A percentile compares a stretch with the other conserved stretches of the same genome.
phyloP scores from a whole-genome alignment of 73 alveolate genomes.

The Paramecium octaurelia region DNA sequence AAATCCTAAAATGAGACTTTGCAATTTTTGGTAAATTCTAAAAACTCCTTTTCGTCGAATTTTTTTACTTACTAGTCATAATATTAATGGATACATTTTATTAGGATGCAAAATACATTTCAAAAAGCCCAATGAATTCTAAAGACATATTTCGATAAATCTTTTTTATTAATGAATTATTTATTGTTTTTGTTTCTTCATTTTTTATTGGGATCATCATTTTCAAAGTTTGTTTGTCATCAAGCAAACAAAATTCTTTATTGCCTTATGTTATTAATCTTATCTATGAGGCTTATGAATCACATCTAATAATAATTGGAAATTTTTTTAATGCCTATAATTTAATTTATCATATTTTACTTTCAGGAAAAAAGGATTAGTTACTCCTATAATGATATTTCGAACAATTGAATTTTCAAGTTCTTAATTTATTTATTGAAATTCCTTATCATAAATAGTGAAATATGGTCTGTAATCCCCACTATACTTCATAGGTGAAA shows the following conservation, averaged over 20 bases:
- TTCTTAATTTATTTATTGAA: constrained; percentile 28
- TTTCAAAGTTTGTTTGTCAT: constrained; percentile 38
- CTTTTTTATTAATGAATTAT: constrained; percentile 52
- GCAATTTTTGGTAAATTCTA: background rate
- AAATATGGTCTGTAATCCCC: constrained; percentile 63
- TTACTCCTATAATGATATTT: constrained; percentile 53
- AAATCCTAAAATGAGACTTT: constrained; percentile 39
- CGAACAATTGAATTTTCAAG: constrained; percentile 46
- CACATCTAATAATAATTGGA: constrained; percentile 57
- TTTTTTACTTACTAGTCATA: constrained; percentile 26
- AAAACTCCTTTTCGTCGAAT: constrained; percentile 48
- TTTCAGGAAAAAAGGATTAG: constrained; percentile 58
- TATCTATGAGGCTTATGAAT: background rate
- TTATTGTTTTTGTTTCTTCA: constrained; percentile 52
- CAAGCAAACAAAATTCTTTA: background rate
- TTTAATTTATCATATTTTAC: background rate
- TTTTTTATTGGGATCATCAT: constrained; percentile 54
- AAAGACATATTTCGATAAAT: constrained; percentile 35
- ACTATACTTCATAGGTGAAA: constrained; percentile 51
- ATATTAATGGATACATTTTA: background rate
- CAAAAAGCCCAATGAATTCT: constrained; percentile 53
- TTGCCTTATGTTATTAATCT: constrained; percentile 5
- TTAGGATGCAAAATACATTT: constrained; percentile 20
- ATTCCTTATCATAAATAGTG: constrained; percentile 60
- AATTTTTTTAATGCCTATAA: constrained; percentile 44